Conservation (phyloP, 2,329 filamentous ascomycete species). For the Biscogniauxia mediterranea region DNA sequence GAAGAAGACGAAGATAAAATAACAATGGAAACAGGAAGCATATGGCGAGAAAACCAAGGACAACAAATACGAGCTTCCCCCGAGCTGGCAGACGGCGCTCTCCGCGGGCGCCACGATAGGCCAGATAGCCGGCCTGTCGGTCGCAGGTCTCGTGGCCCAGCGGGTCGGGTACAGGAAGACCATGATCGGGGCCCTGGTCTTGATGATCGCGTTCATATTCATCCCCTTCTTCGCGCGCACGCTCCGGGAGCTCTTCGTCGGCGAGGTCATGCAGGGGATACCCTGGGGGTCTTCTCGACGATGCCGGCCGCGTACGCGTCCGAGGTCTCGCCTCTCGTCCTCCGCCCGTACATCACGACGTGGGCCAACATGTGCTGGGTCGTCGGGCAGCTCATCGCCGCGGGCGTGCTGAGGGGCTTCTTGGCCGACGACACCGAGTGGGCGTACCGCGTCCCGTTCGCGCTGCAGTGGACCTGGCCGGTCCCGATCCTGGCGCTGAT, state of each 20-base stretch:
- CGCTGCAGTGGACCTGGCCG: constrained; percentile 16
- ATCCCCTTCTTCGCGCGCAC: constrained; percentile 37
- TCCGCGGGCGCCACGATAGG: constrained; percentile 40
- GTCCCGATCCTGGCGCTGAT: constrained; percentile 33
- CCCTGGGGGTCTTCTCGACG: constrained; percentile 30
- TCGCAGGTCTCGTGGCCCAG: constrained; percentile 40
- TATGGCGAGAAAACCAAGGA: constrained; percentile 25
- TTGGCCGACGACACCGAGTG: not conserved
- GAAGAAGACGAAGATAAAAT: too few species aligned
- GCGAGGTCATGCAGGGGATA: constrained; percentile 38
- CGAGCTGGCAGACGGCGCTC: constrained; percentile 43
- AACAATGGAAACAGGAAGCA: constrained; percentile 7
- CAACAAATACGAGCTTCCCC: constrained; percentile 36
- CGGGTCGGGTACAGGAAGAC: constrained; percentile 35
- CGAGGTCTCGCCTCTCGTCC: constrained; percentile 28
- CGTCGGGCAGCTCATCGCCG: constrained; percentile 38
- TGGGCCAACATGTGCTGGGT: constrained; percentile 37
- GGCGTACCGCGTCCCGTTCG: constrained; percentile 1
- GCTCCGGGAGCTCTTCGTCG: constrained; percentile 32
- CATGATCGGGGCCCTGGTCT: constrained; percentile 35
- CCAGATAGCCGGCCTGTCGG: constrained; percentile 40
- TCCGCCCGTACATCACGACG: constrained; percentile 28
- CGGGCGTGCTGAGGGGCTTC: not conserved
- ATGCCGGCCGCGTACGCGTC: constrained; percentile 28
- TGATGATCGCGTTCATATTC: constrained; percentile 37